A percentile compares a stretch with the other conserved stretches of the same genome.
phyloP scores from a whole-genome alignment of 345 rosid genomes.

The Hypericum perforatum region DNA sequence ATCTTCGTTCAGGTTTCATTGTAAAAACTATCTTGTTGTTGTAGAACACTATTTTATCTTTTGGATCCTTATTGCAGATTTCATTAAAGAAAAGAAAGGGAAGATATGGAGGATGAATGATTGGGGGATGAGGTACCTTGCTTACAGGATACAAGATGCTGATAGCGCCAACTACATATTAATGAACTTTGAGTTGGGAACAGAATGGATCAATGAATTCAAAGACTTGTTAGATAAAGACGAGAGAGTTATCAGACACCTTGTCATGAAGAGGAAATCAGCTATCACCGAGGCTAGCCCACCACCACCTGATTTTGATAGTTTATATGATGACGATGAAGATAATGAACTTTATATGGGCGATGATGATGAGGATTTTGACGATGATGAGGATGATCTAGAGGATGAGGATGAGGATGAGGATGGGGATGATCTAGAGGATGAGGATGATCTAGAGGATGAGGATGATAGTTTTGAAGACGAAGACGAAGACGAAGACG shows the following conservation, averaged over 20 bases:
- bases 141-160: constrained; percentile 83
- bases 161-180: constrained; percentile 69
- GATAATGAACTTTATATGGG: no score
- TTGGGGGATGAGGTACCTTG: constrained; percentile 91
- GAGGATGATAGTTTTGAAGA: constrained; percentile 22
- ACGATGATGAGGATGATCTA: constrained; percentile 18
- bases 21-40: neutral
- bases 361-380: constrained; percentile 13
- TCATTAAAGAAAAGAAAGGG: constrained; percentile 75
- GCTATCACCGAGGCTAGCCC: constrained; percentile 69
- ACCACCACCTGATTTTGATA: constrained; percentile 80
- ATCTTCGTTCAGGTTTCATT: neutral
- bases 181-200: constrained; percentile 92
- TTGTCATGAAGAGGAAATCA: constrained; percentile 71
- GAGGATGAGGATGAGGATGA: constrained; percentile 26
- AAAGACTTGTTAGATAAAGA: constrained; percentile 71
- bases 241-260: constrained; percentile 81
- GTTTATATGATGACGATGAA: constrained; percentile 35
- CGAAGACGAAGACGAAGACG: constrained; percentile 11
- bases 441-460: no score
- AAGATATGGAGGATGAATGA: constrained; percentile 77
- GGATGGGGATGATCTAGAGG: constrained; percentile 20
- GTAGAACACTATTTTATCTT: neutral
- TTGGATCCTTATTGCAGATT: constrained; percentile 32
- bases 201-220: constrained; percentile 69